Evolutionary conservation across 306 rosid species (phyloP).

Genomic region (Castanospermum australe): DNA sequence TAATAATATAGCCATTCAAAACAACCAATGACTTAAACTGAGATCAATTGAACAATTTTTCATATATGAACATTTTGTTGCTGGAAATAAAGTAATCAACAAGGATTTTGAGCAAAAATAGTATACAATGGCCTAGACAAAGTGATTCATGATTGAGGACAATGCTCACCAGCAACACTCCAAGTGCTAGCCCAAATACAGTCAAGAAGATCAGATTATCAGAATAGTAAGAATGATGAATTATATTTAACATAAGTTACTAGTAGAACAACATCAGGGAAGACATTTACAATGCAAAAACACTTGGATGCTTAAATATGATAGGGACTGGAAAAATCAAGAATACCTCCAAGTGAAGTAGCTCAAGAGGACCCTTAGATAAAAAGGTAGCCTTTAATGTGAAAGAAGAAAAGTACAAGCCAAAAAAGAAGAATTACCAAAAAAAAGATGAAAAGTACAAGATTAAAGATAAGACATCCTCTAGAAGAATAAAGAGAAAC

Average conservation of each 20-base stretch:
- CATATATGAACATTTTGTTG: background rate
- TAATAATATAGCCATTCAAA: background rate
- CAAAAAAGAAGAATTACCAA: too few relatives aligned
- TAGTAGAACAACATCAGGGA: background rate
- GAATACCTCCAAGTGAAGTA: background rate
- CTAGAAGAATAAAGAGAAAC: background rate
- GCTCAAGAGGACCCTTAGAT: background rate
- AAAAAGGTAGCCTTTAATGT: background rate
- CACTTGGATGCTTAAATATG: background rate
- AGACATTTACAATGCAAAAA: background rate
- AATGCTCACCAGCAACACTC: background rate
- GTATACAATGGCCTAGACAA: background rate
- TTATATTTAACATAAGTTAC: background rate
- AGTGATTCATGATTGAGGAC: constrained; percentile 1
- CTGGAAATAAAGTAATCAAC: background rate
- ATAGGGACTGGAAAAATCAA: background rate
- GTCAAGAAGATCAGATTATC: background rate
- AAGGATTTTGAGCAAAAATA: background rate
- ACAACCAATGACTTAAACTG: background rate
- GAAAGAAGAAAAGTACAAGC: background rate
- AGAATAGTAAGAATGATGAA: background rate
- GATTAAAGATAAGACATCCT: background rate
- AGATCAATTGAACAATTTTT: background rate
- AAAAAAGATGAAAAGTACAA: background rate
- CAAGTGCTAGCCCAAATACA: background rate